Evolutionary conservation across 306 rosid genomes (phyloP).

Genomic region (Prunus campanulata): DNA sequence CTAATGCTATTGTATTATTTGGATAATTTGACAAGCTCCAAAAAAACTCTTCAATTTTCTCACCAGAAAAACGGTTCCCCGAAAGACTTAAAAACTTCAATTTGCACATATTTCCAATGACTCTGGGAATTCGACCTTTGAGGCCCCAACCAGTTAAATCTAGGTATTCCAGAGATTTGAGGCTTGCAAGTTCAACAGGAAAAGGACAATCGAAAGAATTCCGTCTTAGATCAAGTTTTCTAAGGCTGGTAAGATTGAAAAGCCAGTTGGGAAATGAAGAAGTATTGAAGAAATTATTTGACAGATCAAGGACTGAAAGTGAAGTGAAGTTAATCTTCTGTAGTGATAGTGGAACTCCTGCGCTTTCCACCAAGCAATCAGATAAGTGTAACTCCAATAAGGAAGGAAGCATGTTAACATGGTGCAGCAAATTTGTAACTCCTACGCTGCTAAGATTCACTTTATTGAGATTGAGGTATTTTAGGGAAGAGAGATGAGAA

Average conservation of each 20-base stretch:
- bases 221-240: not conserved
- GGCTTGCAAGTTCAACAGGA: not conserved
- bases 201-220: not conserved
- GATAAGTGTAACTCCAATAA: not conserved
- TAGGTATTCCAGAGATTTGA: conserved; percentile 2
- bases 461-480: no score
- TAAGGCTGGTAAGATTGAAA: conserved; percentile 13
- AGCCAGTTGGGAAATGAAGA: conserved; percentile 16
- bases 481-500: no score
- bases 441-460: not conserved
- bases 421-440: conserved; percentile 8
- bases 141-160: not conserved
- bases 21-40: not conserved
- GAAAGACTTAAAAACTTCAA: not conserved
- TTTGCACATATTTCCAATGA: conserved; percentile 5
- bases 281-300: accelerated
- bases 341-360: not conserved
- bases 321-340: not conserved
- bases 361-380: not conserved
- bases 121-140: not conserved
- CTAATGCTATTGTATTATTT: no score
- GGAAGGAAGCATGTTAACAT: conserved; percentile 20
- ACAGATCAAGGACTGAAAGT: conserved; percentile 1
- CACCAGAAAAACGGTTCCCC: not conserved
- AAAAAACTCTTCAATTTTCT: not conserved